phyloP scores from a whole-genome alignment of 805 yeast genomes.

The Ogataea neopini region DNA sequence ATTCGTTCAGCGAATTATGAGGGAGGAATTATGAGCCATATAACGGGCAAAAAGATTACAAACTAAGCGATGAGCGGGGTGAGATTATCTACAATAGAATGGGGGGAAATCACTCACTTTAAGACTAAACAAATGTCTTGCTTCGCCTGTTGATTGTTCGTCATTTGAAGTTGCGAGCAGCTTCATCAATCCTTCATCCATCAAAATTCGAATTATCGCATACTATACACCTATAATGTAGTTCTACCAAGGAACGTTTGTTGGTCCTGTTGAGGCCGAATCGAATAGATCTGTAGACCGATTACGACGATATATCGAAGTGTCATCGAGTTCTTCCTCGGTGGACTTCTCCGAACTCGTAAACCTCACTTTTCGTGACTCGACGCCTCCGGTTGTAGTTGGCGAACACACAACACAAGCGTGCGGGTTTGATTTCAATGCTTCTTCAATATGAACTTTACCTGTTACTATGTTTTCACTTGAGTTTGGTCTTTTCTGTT shows the following conservation, averaged over 20 bases:
- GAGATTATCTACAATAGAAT: no score
- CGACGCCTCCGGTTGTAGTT: background rate
- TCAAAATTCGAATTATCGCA: no score
- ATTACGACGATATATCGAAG: slow-evolving; percentile 14
- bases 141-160: no score
- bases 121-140: no score
- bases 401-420: slow-evolving; percentile 17
- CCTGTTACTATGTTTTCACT: background rate
- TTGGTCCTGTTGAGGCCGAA: background rate
- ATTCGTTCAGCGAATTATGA: no score
- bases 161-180: no score
- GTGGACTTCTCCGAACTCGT: background rate
- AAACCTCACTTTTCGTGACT: slow-evolving; percentile 4
- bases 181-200: no score
- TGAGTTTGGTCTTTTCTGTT: slow-evolving; percentile 15
- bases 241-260: slow-evolving; percentile 16
- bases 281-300: slow-evolving; percentile 12
- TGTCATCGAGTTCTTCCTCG: slow-evolving; percentile 9
- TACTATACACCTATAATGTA: slow-evolving; percentile 5
- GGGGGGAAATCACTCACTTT: no score
- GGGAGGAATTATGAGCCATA: no score
- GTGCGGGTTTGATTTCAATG: background rate
- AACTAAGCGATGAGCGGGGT: no score
- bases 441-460: background rate
- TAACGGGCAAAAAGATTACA: no score